Conservation (phyloP, 108 stramenopile genomes). For the Chaetoceros muelleri region DNA sequence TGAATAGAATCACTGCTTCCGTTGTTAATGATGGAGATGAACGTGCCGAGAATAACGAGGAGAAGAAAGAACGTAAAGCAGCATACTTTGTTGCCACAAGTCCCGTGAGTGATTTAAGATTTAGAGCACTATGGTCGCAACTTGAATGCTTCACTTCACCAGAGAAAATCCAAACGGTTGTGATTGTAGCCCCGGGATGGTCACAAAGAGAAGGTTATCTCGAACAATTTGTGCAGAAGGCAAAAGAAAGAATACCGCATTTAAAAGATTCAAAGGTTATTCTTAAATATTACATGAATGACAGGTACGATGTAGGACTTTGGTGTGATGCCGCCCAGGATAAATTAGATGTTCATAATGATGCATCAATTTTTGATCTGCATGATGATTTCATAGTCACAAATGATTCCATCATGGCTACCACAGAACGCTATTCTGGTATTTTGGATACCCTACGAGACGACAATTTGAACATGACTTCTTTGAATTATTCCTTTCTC, state of each 20-base stretch:
- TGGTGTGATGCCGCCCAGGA: conserved; percentile 29
- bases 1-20: too few relatives aligned
- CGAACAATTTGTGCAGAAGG: too few relatives aligned
- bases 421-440: conserved; percentile 6
- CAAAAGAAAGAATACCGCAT: too few relatives aligned
- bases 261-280: conserved; percentile 4
- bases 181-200: too few relatives aligned
- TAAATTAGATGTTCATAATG: neutral
- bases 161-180: too few relatives aligned
- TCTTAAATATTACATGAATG: conserved; percentile 11
- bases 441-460: conserved; percentile 5
- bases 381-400: conserved; percentile 2
- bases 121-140: neutral
- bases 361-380: neutral
- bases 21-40: too few relatives aligned
- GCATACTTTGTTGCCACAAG: too few relatives aligned
- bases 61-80: too few relatives aligned
- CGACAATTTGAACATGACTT: neutral
- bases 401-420: conserved; percentile 14
- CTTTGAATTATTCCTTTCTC: neutral
- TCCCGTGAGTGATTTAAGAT: too few relatives aligned
- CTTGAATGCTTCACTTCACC: too few relatives aligned
- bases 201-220: too few relatives aligned
- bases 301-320: conserved; percentile 27
- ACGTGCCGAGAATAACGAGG: too few relatives aligned